These are phyloP conservation scores for Yamadazyma dushanensis DNA, from an alignment of 1,139 yeast species.

Conservation along the genomic window DNA sequence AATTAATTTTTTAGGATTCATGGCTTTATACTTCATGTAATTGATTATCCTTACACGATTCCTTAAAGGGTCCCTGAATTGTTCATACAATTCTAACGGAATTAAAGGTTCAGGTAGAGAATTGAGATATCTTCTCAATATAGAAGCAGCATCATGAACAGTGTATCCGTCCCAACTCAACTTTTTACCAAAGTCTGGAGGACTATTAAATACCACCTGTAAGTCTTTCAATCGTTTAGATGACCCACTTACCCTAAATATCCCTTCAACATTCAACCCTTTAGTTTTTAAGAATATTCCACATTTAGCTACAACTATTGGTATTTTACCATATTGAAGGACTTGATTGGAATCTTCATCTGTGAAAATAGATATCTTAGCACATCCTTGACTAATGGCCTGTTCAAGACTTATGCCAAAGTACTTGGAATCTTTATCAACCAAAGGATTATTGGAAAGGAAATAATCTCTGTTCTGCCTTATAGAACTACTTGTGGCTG, in stretches of 20 bases:
- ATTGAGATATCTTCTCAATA: constrained; percentile 80
- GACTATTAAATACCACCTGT: constrained; percentile 77
- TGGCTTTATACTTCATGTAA: constrained; percentile 57
- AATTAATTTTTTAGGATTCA: constrained; percentile 32
- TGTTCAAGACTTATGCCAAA: constrained; percentile 83
- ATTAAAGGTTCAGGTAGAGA: constrained; percentile 91
- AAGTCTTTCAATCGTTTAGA: constrained; percentile 84
- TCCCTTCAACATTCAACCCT: constrained; percentile 80
- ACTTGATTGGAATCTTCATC: constrained; percentile 50
- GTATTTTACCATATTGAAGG: constrained; percentile 74
- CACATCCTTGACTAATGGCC: constrained; percentile 73
- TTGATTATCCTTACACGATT: constrained; percentile 59
- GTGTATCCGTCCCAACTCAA: constrained; percentile 90
- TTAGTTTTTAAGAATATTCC: constrained; percentile 81
- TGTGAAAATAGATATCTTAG: constrained; percentile 65
- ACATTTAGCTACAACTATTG: constrained; percentile 93
- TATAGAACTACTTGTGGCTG: constrained; percentile 24
- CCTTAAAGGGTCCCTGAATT: constrained; percentile 75
- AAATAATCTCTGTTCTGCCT: constrained; percentile 60
- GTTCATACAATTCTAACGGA: constrained; percentile 74
- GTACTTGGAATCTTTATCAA: constrained; percentile 55
- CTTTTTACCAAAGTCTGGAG: constrained; percentile 88
- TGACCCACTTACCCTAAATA: constrained; percentile 91
- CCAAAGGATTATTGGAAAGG: constrained; percentile 44
- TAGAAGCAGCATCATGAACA: constrained; percentile 97